Evolutionary conservation across 441 rosid genomes (phyloP), one percentile per base, ranked within the genome.

Genomic region (Kokia cookei): DNA sequence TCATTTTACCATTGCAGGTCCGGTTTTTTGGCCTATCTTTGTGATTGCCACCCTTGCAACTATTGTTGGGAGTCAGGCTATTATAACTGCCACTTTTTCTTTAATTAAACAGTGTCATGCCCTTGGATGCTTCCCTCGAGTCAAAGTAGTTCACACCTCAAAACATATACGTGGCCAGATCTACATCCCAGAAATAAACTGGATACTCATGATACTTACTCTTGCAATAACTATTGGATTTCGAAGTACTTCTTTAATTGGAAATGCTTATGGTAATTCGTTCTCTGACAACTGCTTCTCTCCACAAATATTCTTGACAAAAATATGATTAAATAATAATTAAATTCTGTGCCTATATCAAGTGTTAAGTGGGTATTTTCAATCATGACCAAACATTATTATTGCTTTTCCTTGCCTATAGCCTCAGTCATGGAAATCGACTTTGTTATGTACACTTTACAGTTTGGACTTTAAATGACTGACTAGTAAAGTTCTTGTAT

Each of bases 61-160:
- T 54, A 85, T 87, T 74, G 96, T 91, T 75, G 97, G 92, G 71
- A 93, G 98, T 82, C 98, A 91, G 82, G 91, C 96, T 77, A 84
- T 88, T 73, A 93, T 94, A 64, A 90, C 93, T 53, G 92, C 98
- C 74, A 93, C 97, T 9, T 93, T 93, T 78, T 93, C 99, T 58
- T 87, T 90, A 32, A 74, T 94, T 83, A 94, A 93, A 81, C 98
- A 94, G 77, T 94, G 97, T 68, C 89, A 93, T 82, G 96, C 98
- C 45, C 92, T 93, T 50, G 98, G 99, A 42, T 94, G 99, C 84
- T 94, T 94, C 80, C 99, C 99, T 2, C 88, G 97, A 48, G 96
- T 94, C 82, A 94, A 94, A 85, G 81, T 94, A 77, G 97, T 94
- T 26, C 97, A 93, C 82, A 91, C 96, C 78, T 88, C 88, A 48